Conservation (phyloP, 75 land plant species). For the Gnetum montanum region DNA sequence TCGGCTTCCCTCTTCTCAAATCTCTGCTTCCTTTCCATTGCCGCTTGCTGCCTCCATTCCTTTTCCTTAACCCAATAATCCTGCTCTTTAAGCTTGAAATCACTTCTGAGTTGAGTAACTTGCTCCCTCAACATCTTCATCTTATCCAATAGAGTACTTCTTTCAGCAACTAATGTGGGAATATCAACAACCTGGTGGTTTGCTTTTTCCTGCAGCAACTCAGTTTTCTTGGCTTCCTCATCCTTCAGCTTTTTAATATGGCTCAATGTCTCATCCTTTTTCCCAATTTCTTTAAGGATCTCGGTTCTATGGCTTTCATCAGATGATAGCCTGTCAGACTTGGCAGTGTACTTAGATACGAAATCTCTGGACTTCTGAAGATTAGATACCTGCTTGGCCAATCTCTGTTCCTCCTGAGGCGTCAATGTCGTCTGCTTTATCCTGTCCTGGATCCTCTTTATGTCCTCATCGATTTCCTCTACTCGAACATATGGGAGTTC, state of each 20-base stretch:
- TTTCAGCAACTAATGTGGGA: slow-evolving; percentile 26
- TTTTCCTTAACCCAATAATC: slow-evolving; percentile 30
- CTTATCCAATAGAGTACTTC: slow-evolving; percentile 21
- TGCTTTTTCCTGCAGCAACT: slow-evolving; percentile 21
- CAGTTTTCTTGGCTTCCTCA: slow-evolving; percentile 13
- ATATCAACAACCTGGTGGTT: slow-evolving; percentile 18
- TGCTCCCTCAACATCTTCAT: slow-evolving; percentile 22
- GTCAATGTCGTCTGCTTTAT: slow-evolving; percentile 24
- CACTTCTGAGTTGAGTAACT: slow-evolving; percentile 17
- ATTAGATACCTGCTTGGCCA: slow-evolving; percentile 20
- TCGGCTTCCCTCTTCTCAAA: slow-evolving; percentile 32
- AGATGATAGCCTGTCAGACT: slow-evolving; percentile 13
- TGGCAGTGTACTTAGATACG: slow-evolving; percentile 16
- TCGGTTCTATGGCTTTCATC: slow-evolving; percentile 14
- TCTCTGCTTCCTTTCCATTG: slow-evolving; percentile 14
- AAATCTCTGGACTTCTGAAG: slow-evolving; percentile 29
- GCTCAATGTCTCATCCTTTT: slow-evolving; percentile 24
- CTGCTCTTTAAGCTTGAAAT: slow-evolving; percentile 27
- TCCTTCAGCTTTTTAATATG: slow-evolving; percentile 23
- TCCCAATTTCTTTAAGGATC: slow-evolving; percentile 18
- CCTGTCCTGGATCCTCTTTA: slow-evolving; percentile 26
- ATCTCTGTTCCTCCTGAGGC: slow-evolving; percentile 28
- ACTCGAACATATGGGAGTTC: slow-evolving; percentile 22
- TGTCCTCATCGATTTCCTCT: slow-evolving; percentile 42
- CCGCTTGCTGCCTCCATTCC: slow-evolving; percentile 31